Base-by-base conservation (phyloP, 192 early-diverging fungal genomes). In the Phycomyces blakesleeanus region DNA sequence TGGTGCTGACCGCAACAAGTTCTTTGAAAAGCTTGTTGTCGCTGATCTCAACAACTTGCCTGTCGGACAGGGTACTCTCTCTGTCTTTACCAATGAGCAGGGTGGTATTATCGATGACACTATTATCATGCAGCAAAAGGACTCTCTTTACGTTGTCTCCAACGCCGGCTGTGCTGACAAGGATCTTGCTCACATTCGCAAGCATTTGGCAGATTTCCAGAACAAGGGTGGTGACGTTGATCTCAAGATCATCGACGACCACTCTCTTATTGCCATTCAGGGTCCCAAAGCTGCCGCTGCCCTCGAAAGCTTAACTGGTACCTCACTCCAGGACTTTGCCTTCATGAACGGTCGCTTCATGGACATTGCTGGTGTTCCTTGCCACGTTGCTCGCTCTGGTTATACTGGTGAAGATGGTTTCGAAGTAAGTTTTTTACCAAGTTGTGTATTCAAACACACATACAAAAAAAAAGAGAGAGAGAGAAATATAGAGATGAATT, bases 361-460 rank as follows among this genome's bases (percentile, higher is more conserved):
- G 62, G 81, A 85, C 9, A 78, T 98, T 55, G 83, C 81, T 51
- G 93, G 91, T 49, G 80, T 92, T 49, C 81, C 81, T 1, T 87
- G 87, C 66, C 93, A 96, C 63, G 86, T 99, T 40, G 91, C 97
- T 18, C 88, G 97, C 25, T 96, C 92, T 26, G 97, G 97, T 12
- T 99, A 99, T 81, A 99, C 97, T 60, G 97, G 97, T 61, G 97
- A 99, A 77, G 97, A 99, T 78, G 97, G 97, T 12, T 98, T 99
- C 69, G 97, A 98, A 76, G 87, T 92, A 61, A 29, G 64, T 34
- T 9, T 40, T n/a, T n/a, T n/a, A n/a, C n/a, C n/a, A n/a, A n/a
- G n/a, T n/a, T n/a, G n/a, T n/a, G n/a, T n/a, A n/a, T n/a, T n/a
- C n/a, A n/a, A n/a, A n/a, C n/a, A n/a, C n/a, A n/a, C n/a, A n/a